Percentiles rank a stretch among this genome's conserved stretches.
Conservation (phyloP, 148 eudicot species). For the Spergularia bocconei region DNA sequence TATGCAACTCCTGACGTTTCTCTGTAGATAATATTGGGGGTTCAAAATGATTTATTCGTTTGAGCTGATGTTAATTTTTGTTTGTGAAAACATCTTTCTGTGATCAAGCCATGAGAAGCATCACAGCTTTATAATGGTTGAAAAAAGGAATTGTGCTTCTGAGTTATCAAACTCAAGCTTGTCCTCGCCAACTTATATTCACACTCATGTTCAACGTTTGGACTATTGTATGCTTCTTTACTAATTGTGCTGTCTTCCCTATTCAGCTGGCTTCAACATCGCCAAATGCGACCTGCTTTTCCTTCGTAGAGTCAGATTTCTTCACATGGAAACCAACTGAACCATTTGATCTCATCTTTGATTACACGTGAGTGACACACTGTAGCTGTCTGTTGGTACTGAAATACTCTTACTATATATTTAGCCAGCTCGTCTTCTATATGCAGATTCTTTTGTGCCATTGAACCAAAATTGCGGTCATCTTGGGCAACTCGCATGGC, state of each 20-base stretch:
- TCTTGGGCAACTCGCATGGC: constrained; percentile 62
- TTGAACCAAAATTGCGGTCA: constrained; percentile 66
- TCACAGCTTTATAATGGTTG: background rate
- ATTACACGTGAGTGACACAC: constrained; percentile 69
- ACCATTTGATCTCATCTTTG: constrained; percentile 82
- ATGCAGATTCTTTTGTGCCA: constrained; percentile 89
- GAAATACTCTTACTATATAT: background rate
- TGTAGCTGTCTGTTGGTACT: background rate
- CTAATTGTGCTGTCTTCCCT: constrained; percentile 10
- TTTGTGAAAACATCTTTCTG: background rate
- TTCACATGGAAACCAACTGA: constrained; percentile 70
- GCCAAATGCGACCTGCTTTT: constrained; percentile 44
- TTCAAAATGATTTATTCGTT: background rate
- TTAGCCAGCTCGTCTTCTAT: constrained; percentile 6
- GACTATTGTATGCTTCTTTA: background rate
- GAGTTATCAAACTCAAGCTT: background rate
- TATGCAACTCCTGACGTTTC: no score
- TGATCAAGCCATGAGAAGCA: background rate
- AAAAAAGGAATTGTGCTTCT: background rate
- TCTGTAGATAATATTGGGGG: no score
- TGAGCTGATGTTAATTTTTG: background rate
- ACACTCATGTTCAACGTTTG: background rate
- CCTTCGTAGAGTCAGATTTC: constrained; percentile 62
- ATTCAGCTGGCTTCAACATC: constrained; percentile 56
- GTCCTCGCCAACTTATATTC: background rate